Evolutionary conservation across 345 rosid genomes (phyloP), one percentile per base, ranked within the genome.

Genomic region (Hibiscus syriacus): DNA sequence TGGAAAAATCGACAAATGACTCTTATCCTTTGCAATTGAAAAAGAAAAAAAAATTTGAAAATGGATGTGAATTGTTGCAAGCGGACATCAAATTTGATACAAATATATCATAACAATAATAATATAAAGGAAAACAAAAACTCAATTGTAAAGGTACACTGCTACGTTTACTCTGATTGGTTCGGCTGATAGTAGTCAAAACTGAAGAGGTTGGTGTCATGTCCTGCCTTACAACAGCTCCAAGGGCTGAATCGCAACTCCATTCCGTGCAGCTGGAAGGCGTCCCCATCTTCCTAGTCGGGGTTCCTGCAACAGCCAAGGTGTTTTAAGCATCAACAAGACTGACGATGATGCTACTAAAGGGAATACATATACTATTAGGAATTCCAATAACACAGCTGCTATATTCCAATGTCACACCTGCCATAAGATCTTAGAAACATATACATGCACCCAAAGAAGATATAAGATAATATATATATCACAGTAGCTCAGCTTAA

Each of bases 241-340:
- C 32, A 94, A 70, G 39, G 80, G 79, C 59, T 86, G 99, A 66
- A 94, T 60, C n/a, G 85, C 81, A 10, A 94, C 96, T 1, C 99
- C 97, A 69, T 92, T 92, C 66, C 64, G 79, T 2, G 96, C 96
- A 45, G 78, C 69, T 1, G 84, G 75, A 68, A 73, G 41, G 29
- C 70, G 75, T 11, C 92, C 97, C 98, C 97, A 95, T 78, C 98
- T 82, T 76, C 99, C 99, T 6, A 95, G 84, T n/a, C 96, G 88
- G 1, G 97, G 92, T 75, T 92, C 99, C 99, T 92, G 82, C 57
- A 34, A 63, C 55, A 69, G 12, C 55, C 55, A 3, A 9, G 6
- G 67, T 62, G 70, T 61, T 68, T 41, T 20, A 67, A 59, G 13
- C 23, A 41, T 58, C 59, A 39, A 59, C 39, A 14, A 55, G 39